A percentile compares a stretch with the other conserved stretches of the same genome.
These are phyloP conservation scores for Knufia fluminis DNA, from an alignment of 2,329 filamentous ascomycete species.

Conservation along the genomic window DNA sequence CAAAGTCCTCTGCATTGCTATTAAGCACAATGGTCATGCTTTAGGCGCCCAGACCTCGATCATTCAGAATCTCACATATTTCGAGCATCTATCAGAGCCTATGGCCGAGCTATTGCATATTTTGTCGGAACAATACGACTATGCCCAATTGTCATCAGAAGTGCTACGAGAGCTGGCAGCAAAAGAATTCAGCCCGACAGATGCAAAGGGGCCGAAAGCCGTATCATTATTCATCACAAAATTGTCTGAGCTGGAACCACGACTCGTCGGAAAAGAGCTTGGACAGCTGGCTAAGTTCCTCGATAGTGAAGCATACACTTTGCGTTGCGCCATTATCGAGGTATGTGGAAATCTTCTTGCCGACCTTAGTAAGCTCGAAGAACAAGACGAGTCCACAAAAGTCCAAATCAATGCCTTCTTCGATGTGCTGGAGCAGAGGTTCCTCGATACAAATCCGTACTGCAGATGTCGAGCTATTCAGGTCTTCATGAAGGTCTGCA, in stretches of 20 bases:
- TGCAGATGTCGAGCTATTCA: slow-evolving; percentile 86
- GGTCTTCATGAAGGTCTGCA: slow-evolving; percentile 83
- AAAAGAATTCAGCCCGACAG: slow-evolving; percentile 96
- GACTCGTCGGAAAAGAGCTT: slow-evolving; percentile 95
- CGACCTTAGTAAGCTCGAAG: slow-evolving; percentile 82
- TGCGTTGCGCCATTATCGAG: slow-evolving; percentile 88
- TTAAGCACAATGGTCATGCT: slow-evolving; percentile 95
- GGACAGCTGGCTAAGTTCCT: slow-evolving; percentile 87
- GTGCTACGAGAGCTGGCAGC: slow-evolving; percentile 88
- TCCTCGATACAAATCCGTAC: slow-evolving; percentile 93
- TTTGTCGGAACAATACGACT: slow-evolving; percentile 92
- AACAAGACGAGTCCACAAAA: slow-evolving; percentile 85
- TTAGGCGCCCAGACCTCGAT: slow-evolving; percentile 97
- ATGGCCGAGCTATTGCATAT: slow-evolving; percentile 99
- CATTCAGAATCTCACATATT: slow-evolving; percentile 94
- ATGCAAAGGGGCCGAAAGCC: slow-evolving; percentile 89
- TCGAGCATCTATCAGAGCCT: slow-evolving; percentile 95
- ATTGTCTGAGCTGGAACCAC: slow-evolving; percentile 81
- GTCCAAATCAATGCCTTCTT: slow-evolving; percentile 95
- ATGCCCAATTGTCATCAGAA: slow-evolving; percentile 88
- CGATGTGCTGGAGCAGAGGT: slow-evolving; percentile 90
- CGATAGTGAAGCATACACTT: slow-evolving; percentile 92
- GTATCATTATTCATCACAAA: slow-evolving; percentile 90
- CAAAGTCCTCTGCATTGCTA: slow-evolving; percentile 89
- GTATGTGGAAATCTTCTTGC: slow-evolving; percentile 92